Base-by-base conservation (phyloP, 2,329 filamentous ascomycete genomes). In the Neonectria neomacrospora region DNA sequence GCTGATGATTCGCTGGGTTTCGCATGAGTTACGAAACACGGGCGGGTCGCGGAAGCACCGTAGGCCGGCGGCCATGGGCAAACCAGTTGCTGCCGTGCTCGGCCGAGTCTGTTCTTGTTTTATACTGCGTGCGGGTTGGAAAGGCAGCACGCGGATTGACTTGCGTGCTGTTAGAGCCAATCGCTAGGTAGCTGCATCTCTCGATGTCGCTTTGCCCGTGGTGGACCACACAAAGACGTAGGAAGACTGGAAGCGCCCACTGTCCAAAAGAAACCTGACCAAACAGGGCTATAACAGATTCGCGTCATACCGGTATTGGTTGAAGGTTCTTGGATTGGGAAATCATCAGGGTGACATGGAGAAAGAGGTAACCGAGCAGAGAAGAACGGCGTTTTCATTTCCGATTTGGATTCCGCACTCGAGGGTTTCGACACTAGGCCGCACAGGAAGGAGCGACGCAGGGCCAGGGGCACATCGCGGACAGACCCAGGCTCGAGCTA, bases 1-100 rank as follows among this genome's bases (percentile, higher is more conserved):
- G 51, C 65, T 61, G 67, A 69, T 64, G 26, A 58, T 65, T 61
- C 55, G 41, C 54, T 60, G 52, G 67, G 68, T 67, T 55, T 59
- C 51, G 14, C 26, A 28, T 18, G 3, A 26, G 23, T 26, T 52
- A 30, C 42, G 51, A 22, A 54, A 54, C 51, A 41, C 34, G 37
- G 51, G 23, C 23, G 51, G 51, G 57, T 20, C 42, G 37, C 58
- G 44, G 66, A 69, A 67, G 60, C 60, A 32, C 60, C 41, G 67
- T 70, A 60, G 58, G 39, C 63, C 55, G 23, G 44, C 37, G 42
- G 12, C 22, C 18, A 39, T 52, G 47, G 63, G 54, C 62, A 66
- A 63, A 53, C 54, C 58, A 63, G 44, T 42, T 39, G 30, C 34
- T 58, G 51, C 26, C 41, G 48, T 60, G 59, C 50, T 64, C 50